Base-by-base conservation (phyloP, 2,329 filamentous ascomycete species). In the Daldinia eschscholtzii region DNA sequence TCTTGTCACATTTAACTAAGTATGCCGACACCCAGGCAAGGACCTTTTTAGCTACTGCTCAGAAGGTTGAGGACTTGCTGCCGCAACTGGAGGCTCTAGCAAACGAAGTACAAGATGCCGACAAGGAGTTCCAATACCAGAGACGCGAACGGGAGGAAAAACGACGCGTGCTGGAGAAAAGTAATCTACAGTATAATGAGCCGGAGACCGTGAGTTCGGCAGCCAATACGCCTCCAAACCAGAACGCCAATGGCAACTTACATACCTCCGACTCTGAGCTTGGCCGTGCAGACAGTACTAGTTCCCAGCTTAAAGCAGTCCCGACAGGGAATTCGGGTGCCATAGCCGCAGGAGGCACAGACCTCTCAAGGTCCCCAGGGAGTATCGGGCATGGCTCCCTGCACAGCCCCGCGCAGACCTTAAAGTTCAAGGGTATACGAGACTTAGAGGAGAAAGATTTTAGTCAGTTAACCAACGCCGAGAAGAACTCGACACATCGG, bases 41-140 rank as follows among this genome's bases (percentile, higher is more conserved):
- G 75, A 91, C 88, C 66, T 98, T 97, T 76, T 84, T 98, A 59
- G 83, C 87, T 0, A 92, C 94, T 0, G 92, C 95, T 12, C 94
- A 94, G 80, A 97, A 92, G 79, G 91, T 99, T 57, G 94, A 97
- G 72, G 88, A 86, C 23, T 89, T 97, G 81, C 84, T 97, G 18
- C 96, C 96, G 0, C 93, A 98, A 76, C 85, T 99, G 1, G 93
- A 98, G 73, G 95, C 95, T 1, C 83, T 99, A 35, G 92, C 92
- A 42, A 88, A 88, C 60, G 95, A 98, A 79, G 96, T 99, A n/a
- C 89, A 90, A 70, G 91, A 96, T 75, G 94, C 94, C 26, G 94
- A 98, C 79, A 98, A 98, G 80, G 95, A 98, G 77, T 99, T 96
- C 77, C 94, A 98, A 76, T 93, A 98, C 66, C 93, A 97, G 77